A percentile compares a stretch with the other conserved stretches of the same genome.
These are phyloP conservation scores for Chlorencoelia australis DNA, from an alignment of 2,329 filamentous ascomycete genomes.

Conservation along the genomic window DNA sequence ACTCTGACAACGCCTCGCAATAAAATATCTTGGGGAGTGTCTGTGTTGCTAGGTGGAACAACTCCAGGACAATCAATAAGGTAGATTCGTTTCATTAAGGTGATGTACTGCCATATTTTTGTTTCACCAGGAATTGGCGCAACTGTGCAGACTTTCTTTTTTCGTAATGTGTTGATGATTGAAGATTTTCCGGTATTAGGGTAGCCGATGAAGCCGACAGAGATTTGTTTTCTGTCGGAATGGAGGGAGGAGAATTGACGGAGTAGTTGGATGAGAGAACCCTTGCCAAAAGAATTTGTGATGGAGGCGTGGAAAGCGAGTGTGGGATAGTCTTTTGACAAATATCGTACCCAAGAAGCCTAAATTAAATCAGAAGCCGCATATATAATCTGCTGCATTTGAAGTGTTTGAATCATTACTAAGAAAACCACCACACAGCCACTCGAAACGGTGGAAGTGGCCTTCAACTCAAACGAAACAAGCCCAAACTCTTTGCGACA, in stretches of 20 bases:
- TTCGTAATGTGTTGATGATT: slow-evolving; percentile 91
- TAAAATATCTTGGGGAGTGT: slow-evolving; percentile 79
- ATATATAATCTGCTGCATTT: slow-evolving; percentile 16
- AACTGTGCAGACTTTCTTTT: slow-evolving; percentile 88
- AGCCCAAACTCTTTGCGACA: slow-evolving; percentile 55
- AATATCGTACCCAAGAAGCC: slow-evolving; percentile 83
- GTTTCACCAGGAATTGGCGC: slow-evolving; percentile 95
- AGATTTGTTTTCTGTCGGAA: slow-evolving; percentile 86
- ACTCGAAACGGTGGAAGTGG: slow-evolving; percentile 54
- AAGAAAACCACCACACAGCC: slow-evolving; percentile 79
- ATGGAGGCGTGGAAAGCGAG: slow-evolving; percentile 91
- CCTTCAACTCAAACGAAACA: slow-evolving; percentile 98
- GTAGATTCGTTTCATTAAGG: slow-evolving; percentile 87
- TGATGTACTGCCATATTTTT: slow-evolving; percentile 97
- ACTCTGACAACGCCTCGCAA: slow-evolving; percentile 86
- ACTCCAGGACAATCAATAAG: slow-evolving; percentile 96
- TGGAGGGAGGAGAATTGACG: slow-evolving; percentile 89
- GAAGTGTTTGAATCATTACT: slow-evolving; percentile 93
- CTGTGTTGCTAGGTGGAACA: slow-evolving; percentile 76
- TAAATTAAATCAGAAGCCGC: slow-evolving; percentile 34
- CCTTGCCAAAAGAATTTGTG: slow-evolving; percentile 94
- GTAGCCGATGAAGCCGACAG: slow-evolving; percentile 66
- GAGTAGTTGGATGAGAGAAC: slow-evolving; percentile 81
- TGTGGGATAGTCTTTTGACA: slow-evolving; percentile 88
- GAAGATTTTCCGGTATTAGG: slow-evolving; percentile 95